Conservation (phyloP, 140 eudicot species). For the Senecio squalidus region DNA sequence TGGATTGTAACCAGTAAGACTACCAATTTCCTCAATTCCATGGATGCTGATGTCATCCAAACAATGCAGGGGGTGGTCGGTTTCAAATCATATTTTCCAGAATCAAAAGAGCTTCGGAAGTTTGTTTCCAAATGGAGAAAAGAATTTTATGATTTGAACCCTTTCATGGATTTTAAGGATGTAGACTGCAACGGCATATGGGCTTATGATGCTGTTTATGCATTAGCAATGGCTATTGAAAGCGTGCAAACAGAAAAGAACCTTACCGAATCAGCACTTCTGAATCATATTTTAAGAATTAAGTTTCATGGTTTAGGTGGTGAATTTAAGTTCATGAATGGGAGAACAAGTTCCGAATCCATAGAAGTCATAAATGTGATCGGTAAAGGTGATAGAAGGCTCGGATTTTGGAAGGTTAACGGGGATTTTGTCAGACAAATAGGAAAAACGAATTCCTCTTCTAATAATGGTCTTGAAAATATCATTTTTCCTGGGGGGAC, state of each 20-base stretch:
- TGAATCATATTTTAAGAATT: conserved; percentile 10
- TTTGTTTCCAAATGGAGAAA: conserved; percentile 26
- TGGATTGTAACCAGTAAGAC: conserved; percentile 46
- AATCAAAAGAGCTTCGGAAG: conserved; percentile 19
- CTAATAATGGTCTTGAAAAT: conserved; percentile 11
- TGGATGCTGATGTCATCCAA: conserved; percentile 14
- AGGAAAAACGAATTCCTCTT: not conserved
- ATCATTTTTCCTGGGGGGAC: conserved; percentile 28
- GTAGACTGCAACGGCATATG: conserved; percentile 17
- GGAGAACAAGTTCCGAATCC: conserved; percentile 2
- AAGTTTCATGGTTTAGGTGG: conserved; percentile 36
- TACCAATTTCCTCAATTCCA: not conserved
- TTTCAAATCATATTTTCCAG: conserved; percentile 31
- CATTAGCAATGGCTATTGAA: conserved; percentile 35
- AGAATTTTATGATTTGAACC: conserved; percentile 10
- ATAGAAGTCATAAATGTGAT: conserved; percentile 33
- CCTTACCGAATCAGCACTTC: conserved; percentile 19
- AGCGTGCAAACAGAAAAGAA: conserved; percentile 1
- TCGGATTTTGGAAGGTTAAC: conserved; percentile 36
- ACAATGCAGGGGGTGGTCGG: conserved; percentile 45
- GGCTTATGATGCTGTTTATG: conserved; percentile 47
- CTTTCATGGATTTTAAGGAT: conserved; percentile 4
- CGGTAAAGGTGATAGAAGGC: conserved; percentile 19
- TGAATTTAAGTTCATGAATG: conserved; percentile 15
- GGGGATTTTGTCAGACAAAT: conserved; percentile 21